Evolutionary conservation across 371 early-diverging fungal species (phyloP).

Genomic region (Batkoa obscura): DNA sequence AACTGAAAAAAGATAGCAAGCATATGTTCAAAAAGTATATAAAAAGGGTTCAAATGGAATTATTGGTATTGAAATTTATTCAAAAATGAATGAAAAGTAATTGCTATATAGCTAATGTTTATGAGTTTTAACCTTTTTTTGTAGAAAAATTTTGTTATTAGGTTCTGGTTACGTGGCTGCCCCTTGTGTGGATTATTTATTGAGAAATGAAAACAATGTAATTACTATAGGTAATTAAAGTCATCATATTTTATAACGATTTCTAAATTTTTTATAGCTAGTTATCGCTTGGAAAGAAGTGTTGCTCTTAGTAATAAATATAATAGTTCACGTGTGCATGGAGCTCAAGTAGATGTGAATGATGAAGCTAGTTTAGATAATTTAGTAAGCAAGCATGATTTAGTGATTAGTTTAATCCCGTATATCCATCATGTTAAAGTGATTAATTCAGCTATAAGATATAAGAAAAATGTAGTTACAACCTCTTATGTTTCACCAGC

Average conservation of each 20-base stretch:
- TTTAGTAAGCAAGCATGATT: constrained; percentile 66
- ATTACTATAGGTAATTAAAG: constrained; percentile 48
- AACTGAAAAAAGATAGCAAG: no score
- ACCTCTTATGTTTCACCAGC: constrained; percentile 80
- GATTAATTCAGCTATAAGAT: constrained; percentile 59
- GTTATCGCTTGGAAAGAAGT: constrained; percentile 60
- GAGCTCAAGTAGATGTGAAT: constrained; percentile 61
- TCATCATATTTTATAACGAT: background rate
- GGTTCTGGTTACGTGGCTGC: constrained; percentile 95
- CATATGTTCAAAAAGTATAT: no score
- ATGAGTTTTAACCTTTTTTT: no score
- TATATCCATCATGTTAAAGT: constrained; percentile 72
- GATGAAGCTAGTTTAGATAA: constrained; percentile 63
- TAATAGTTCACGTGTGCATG: constrained; percentile 7
- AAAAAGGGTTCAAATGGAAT: no score
- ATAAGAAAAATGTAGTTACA: constrained; percentile 72
- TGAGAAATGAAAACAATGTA: constrained; percentile 58
- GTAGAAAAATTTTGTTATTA: constrained; percentile 71
- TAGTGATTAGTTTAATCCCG: constrained; percentile 70
- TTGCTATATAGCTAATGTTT: no score
- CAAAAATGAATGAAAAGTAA: no score
- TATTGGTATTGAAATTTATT: no score
- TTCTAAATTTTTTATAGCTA: constrained; percentile 27
- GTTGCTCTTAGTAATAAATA: constrained; percentile 37
- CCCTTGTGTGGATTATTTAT: constrained; percentile 85